Evolutionary conservation across 164 flowering plant genomes (phyloP), one percentile per base, ranked within the genome.

Genomic region (Chloranthus sessilifolius): DNA sequence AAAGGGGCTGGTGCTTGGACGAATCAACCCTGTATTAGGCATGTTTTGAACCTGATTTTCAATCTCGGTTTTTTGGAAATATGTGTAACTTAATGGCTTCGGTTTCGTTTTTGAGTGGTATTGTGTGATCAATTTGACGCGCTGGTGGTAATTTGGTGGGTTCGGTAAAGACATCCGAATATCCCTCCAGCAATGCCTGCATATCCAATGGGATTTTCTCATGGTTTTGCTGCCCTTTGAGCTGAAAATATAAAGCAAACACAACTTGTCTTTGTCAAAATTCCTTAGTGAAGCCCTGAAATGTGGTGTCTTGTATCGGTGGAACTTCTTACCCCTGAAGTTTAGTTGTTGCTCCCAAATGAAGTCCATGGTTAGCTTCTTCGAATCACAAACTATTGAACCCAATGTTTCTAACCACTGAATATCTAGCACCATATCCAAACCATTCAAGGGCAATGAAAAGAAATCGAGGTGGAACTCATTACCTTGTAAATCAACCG

Each of bases 361-460:
- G 16, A 33, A 50, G 1, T 21, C 27, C 53, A 50, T 50, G 8
- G 40, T 33, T 15, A 50, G 5, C 22, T 50, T 8, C 19, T 34
- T 34, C 40, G 27, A 50, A 36, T 50, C 24, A 14, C 41, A 50
- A 4, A 22, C 17, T 19, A 50, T 21, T 3, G 29, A 2, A 1
- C 53, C 53, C 26, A 50, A n/a, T 5, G 3, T 2, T 21, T 34
- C 42, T 1, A 50, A 14, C 41, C 53, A 50, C 1, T 50, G 41
- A 2, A 50, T 14, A 4, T 29, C 41, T 20, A 50, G 42, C 1
- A 50, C 53, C 7, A 50, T 1, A 35, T 50, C 21, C 11, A 34
- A n/a, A 3, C 40, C 53, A 1, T 5, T 10, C 11, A 50, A 11
- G 2, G 53, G 43, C 6, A 50, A 19, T 2, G 42, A 12, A 23